phyloP scores from a whole-genome alignment of 495 filamentous ascomycete genomes.

The Venustampulla echinocandica region DNA sequence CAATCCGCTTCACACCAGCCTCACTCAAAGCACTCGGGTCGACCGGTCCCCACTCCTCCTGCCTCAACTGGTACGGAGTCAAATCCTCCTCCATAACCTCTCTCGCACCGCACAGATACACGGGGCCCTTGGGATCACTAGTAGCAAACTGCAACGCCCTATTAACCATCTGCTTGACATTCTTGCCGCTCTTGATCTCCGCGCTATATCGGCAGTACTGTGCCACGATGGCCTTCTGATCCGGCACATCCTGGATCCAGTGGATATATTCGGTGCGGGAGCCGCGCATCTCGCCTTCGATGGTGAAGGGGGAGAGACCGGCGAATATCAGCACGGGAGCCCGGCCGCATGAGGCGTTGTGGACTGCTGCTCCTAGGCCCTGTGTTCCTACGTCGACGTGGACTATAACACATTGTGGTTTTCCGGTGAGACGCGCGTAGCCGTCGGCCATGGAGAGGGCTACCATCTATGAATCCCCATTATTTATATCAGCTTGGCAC shows the following conservation, averaged over 20 bases:
- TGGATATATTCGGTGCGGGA: constrained; percentile 92
- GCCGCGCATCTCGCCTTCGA: constrained; percentile 84
- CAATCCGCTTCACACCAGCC: constrained; percentile 56
- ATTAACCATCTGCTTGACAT: constrained; percentile 94
- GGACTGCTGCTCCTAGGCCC: constrained; percentile 77
- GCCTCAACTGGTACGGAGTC: constrained; percentile 66
- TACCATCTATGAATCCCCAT: constrained; percentile 75
- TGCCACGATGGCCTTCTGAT: constrained; percentile 82
- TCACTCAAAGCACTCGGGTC: constrained; percentile 64
- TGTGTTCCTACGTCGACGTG: constrained; percentile 97
- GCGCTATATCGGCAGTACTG: constrained; percentile 93
- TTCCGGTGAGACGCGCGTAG: constrained; percentile 76
- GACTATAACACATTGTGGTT: constrained; percentile 86
- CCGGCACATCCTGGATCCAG: constrained; percentile 95
- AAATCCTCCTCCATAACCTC: constrained; percentile 94
- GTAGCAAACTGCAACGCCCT: constrained; percentile 81
- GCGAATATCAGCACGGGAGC: constrained; percentile 88
- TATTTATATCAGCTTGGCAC: not conserved
- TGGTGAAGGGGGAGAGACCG: constrained; percentile 79
- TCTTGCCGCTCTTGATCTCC: constrained; percentile 85
- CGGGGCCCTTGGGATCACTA: constrained; percentile 74
- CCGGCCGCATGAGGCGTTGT: constrained; percentile 81
- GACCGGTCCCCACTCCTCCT: constrained; percentile 65
- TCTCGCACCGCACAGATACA: constrained; percentile 75
- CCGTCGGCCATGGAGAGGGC: constrained; percentile 96